Conservation (phyloP, 202 grass and related monocot genomes). For the Zoysia matrella region DNA sequence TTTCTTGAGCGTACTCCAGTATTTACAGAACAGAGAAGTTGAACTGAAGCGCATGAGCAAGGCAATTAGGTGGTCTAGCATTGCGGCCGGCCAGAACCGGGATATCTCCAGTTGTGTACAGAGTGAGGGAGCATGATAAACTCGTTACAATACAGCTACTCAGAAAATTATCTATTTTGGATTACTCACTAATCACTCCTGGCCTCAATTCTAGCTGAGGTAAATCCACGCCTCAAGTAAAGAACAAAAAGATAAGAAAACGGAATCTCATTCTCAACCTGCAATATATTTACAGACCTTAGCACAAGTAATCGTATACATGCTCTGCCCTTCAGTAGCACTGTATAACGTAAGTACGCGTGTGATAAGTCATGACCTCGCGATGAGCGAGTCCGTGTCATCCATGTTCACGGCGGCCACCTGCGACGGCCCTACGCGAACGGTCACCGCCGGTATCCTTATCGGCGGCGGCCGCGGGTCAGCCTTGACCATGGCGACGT, state of each 20-base stretch:
- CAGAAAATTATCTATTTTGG: slow-evolving; percentile 34
- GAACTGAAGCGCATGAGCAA: not conserved
- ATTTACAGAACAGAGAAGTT: not conserved
- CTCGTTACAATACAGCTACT: slow-evolving; percentile 48
- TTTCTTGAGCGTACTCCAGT: too few species aligned
- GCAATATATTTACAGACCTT: slow-evolving; percentile 68
- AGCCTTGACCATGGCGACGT: slow-evolving; percentile 39
- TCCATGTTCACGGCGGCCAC: slow-evolving; percentile 78
- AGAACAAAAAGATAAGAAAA: slow-evolving; percentile 23
- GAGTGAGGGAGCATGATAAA: slow-evolving; percentile 38
- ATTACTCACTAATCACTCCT: slow-evolving; percentile 44
- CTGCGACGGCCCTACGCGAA: slow-evolving; percentile 77
- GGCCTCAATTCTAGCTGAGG: slow-evolving; percentile 46
- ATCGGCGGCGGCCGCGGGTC: slow-evolving; percentile 46
- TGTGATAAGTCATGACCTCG: slow-evolving; percentile 45
- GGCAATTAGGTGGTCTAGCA: not conserved
- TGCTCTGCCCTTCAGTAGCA: not conserved
- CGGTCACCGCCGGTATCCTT: slow-evolving; percentile 53
- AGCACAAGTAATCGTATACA: slow-evolving; percentile 15
- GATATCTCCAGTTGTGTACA: slow-evolving; percentile 31
- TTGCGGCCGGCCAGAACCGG: slow-evolving; percentile 9
- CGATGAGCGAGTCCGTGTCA: slow-evolving; percentile 57
- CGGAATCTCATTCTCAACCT: slow-evolving; percentile 33
- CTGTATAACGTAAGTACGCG: not conserved
- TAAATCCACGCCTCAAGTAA: slow-evolving; percentile 49